Conservation (phyloP, 345 rosid genomes). For the Capsella bursapastoris region DNA sequence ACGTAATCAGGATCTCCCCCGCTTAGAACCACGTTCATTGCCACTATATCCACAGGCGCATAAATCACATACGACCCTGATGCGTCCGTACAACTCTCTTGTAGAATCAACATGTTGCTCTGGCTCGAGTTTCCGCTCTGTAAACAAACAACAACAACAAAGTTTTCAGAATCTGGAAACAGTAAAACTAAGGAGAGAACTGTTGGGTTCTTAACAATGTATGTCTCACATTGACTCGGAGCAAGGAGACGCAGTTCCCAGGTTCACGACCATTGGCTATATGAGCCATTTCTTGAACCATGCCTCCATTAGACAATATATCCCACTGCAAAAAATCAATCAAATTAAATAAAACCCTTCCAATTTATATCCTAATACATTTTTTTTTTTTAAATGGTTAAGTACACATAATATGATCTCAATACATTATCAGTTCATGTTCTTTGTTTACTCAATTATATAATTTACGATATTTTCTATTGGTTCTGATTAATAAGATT, state of each 20-base stretch:
- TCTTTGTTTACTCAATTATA: too few species aligned
- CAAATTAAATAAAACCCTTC: background rate
- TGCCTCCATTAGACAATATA: conserved; percentile 93
- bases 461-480: too few species aligned
- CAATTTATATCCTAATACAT: background rate
- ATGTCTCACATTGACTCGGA: conserved; percentile 80
- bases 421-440: too few species aligned
- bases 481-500: background rate
- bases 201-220: background rate
- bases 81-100: conserved; percentile 88
- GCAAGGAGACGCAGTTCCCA: conserved; percentile 87
- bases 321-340: conserved; percentile 70
- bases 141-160: background rate
- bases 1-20: conserved; percentile 98
- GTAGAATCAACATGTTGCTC: conserved; percentile 96
- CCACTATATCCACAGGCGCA: conserved; percentile 87
- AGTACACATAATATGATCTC: too few species aligned
- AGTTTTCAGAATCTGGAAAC: background rate
- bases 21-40: conserved; percentile 85
- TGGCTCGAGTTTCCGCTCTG: conserved; percentile 93
- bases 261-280: conserved; percentile 96
- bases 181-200: background rate
- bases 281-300: conserved; percentile 97
- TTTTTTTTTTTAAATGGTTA: too few species aligned
- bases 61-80: conserved; percentile 94